These are phyloP conservation scores for Plasmodium cynomolgi DNA, from an alignment of 169 alveolate species.

Conservation along the genomic window DNA sequence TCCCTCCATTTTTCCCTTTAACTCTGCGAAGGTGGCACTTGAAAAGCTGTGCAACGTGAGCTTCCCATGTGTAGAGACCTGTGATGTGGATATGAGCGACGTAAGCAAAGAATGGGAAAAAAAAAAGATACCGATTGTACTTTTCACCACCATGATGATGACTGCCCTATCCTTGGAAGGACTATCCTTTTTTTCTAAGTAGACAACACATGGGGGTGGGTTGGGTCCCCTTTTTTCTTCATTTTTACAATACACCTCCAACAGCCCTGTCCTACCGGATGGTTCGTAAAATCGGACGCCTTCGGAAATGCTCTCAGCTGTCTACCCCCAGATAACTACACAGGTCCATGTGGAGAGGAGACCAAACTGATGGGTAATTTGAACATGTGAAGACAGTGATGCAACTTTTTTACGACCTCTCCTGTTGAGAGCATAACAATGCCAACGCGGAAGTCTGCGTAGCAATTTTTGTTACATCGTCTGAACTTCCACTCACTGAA, in stretches of 20 bases:
- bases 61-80: conserved; percentile 41
- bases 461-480: not conserved
- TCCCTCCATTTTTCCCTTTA: not conserved
- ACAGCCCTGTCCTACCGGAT: conserved; percentile 57
- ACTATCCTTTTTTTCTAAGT: not conserved
- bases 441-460: not conserved
- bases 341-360: conserved; percentile 50
- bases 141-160: not conserved
- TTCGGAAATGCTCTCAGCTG: conserved; percentile 36
- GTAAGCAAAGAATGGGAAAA: conserved; percentile 7
- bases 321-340: conserved; percentile 59
- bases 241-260: not conserved
- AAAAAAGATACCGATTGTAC: not conserved
- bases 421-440: not conserved
- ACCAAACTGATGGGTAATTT: conserved; percentile 32
- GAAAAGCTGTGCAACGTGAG: conserved; percentile 47
- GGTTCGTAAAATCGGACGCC: conserved; percentile 57
- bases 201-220: not conserved
- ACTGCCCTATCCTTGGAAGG: not conserved
- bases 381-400: not conserved
- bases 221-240: not conserved
- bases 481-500: not conserved
- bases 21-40: conserved; percentile 29
- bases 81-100: conserved; percentile 46
- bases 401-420: not conserved